Percentiles rank a stretch among this genome's conserved stretches.
phyloP scores from a whole-genome alignment of 768 basidiomycete genomes.

The Krasilnikovozyma curviuscula region DNA sequence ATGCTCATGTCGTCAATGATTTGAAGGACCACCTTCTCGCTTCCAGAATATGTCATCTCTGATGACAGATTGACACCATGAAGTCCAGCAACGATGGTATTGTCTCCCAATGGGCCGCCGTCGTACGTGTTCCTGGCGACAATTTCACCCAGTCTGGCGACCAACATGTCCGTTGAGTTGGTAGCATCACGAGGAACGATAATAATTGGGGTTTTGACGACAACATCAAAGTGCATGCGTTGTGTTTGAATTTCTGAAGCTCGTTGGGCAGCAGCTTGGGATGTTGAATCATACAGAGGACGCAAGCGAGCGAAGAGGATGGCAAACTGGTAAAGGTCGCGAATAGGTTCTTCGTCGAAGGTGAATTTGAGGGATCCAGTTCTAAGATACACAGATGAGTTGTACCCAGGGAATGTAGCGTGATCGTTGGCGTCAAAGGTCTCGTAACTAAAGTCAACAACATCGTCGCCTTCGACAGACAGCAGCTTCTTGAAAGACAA shows the following conservation, averaged over 20 bases:
- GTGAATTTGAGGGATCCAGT: conserved; percentile 80
- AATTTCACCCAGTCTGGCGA: conserved; percentile 75
- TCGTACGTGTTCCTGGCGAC: conserved; percentile 53
- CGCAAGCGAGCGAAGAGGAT: conserved; percentile 76
- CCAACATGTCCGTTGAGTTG: conserved; percentile 45
- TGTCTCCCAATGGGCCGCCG: conserved; percentile 31
- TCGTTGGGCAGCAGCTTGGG: conserved; percentile 62
- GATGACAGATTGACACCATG: conserved; percentile 69
- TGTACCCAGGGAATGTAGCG: conserved; percentile 53
- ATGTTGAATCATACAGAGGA: conserved; percentile 81
- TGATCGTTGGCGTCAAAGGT: conserved; percentile 58
- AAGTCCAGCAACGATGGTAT: conserved; percentile 53
- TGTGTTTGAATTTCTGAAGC: conserved; percentile 64
- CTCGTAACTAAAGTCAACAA: conserved; percentile 85
- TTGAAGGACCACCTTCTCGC: conserved; percentile 41
- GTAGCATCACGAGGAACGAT: conserved; percentile 53
- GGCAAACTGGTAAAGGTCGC: conserved; percentile 62
- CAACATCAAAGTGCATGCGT: conserved; percentile 78
- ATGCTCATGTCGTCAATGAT: conserved; percentile 84
- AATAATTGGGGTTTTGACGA: conserved; percentile 77
- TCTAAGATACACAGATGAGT: conserved; percentile 58
- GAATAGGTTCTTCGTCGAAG: conserved; percentile 79
- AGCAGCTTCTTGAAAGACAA: conserved; percentile 65
- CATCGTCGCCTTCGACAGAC: conserved; percentile 81
- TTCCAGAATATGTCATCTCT: conserved; percentile 36